Evolutionary conservation across 352 stramenopile species (phyloP).

Genomic region (Globisporangium apiculatum): DNA sequence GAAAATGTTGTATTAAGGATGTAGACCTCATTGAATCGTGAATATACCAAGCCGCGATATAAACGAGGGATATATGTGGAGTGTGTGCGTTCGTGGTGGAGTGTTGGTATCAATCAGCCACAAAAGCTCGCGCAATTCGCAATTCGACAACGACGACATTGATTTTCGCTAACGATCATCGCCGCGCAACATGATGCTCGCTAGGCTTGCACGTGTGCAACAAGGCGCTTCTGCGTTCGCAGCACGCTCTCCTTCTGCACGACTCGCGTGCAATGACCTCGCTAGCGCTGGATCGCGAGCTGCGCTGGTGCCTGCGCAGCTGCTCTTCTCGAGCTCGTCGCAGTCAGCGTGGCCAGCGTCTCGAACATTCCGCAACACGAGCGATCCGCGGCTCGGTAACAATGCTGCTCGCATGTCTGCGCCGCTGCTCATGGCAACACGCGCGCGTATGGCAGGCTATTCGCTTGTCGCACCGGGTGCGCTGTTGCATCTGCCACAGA

Average conservation of each 20-base stretch:
- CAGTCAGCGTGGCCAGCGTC: not conserved
- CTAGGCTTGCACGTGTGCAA: not conserved
- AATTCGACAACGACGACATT: no score
- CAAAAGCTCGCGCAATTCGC: no score
- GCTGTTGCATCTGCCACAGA: constrained; percentile 8
- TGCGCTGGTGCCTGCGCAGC: not conserved
- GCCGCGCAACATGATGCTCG: not conserved
- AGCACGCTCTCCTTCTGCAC: not conserved
- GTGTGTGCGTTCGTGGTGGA: no score
- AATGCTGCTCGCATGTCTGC: not conserved
- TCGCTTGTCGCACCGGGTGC: not conserved
- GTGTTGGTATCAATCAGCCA: no score
- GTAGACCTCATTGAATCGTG: no score
- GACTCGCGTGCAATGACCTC: no score
- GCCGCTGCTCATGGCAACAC: not conserved
- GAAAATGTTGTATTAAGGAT: no score
- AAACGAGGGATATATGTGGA: no score
- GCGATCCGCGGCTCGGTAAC: not conserved
- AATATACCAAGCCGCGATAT: no score
- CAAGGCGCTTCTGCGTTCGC: not conserved
- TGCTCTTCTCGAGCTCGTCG: not conserved
- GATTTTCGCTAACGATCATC: no score
- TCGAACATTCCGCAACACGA: not conserved
- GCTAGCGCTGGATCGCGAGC: not conserved
- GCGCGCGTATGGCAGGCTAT: not conserved